Conservation (phyloP, 768 basidiomycete genomes). For the Mycena galericulata region DNA sequence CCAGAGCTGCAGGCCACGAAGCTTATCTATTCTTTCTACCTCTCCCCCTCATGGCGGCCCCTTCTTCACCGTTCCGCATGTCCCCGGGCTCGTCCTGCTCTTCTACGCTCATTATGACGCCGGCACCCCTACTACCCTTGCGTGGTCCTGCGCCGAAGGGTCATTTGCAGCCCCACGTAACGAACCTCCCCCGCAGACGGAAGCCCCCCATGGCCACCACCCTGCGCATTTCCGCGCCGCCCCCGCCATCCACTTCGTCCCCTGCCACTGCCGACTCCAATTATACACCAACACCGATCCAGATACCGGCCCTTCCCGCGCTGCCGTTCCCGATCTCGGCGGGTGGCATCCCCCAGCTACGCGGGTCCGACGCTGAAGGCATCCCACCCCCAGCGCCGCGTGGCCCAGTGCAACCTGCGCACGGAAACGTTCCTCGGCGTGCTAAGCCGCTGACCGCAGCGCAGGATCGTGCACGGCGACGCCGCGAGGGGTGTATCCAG, state of each 20-base stretch:
- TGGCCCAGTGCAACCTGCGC: constrained; percentile 2
- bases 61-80: constrained; percentile 8
- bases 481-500: constrained; percentile 8
- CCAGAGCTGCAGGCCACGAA: neutral
- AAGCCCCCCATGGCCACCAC: neutral
- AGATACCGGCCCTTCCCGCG: neutral
- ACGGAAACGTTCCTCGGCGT: constrained; percentile 11
- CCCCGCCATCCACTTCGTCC: neutral
- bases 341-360: neutral
- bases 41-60: neutral
- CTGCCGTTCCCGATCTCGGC: constrained; percentile 15
- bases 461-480: neutral
- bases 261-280: neutral
- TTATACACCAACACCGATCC: neutral
- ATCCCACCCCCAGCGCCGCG: neutral
- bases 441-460: neutral
- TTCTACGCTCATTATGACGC: constrained; percentile 22
- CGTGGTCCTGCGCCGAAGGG: constrained; percentile 23
- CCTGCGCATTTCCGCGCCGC: constrained; percentile 5
- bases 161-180: constrained; percentile 18
- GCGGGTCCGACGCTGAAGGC: neutral
- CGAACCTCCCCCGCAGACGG: constrained; percentile 22
- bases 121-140: neutral
- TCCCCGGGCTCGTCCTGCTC: constrained; percentile 14
- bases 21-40: neutral